phyloP scores from a whole-genome alignment of 176 grass and related monocot genomes.

The Bolboschoenus planiculmis region DNA sequence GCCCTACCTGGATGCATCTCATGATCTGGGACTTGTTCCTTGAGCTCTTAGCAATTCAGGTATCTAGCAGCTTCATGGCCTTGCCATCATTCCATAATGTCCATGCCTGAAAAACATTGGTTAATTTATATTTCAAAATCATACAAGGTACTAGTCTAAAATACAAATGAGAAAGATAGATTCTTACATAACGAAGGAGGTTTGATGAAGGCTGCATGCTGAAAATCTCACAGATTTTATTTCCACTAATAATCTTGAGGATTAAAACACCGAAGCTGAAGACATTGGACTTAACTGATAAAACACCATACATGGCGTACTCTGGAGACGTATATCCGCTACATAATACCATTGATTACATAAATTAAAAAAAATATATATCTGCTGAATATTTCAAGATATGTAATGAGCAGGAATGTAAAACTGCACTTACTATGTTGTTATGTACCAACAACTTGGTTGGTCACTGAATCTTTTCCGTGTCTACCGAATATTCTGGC shows the following conservation, averaged over 20 bases:
- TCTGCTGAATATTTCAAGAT: not conserved
- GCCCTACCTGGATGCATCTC: conserved; percentile 54
- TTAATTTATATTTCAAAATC: not conserved
- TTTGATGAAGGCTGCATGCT: conserved; percentile 14
- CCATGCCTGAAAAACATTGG: conserved; percentile 41
- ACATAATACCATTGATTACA: conserved; percentile 3
- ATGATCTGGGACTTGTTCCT: conserved; percentile 30
- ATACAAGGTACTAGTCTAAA: not conserved
- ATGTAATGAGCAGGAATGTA: not conserved
- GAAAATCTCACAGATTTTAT: conserved; percentile 46
- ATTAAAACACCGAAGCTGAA: conserved; percentile 85
- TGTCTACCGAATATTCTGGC: conserved; percentile 67
- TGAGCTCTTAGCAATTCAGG: conserved; percentile 7
- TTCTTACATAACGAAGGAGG: conserved; percentile 5
- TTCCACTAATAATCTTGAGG: conserved; percentile 62
- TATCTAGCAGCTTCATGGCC: conserved; percentile 34
- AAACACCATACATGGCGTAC: conserved; percentile 75
- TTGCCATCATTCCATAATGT: conserved; percentile 52
- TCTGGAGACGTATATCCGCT: conserved; percentile 93
- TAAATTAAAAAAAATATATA: not conserved
- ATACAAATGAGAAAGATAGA: not conserved
- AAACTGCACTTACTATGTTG: conserved; percentile 62
- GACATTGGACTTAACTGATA: conserved; percentile 83
- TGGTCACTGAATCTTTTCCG: conserved; percentile 47
- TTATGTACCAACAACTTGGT: conserved; percentile 70